Conservation (phyloP, 495 filamentous ascomycete genomes). For the Neurospora sp. region DNA sequence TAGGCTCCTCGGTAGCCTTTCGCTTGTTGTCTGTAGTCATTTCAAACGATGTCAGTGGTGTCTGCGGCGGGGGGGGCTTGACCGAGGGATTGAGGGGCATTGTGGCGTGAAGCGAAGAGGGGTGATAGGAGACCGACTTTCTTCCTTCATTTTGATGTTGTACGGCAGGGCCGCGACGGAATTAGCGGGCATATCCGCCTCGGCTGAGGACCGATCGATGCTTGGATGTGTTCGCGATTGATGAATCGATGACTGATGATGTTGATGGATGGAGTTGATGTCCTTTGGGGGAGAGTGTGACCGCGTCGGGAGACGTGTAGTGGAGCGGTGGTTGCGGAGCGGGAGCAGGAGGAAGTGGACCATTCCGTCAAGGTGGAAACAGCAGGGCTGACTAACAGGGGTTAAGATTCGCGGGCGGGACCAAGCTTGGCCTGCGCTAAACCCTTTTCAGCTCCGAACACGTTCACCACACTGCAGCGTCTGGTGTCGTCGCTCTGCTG, state of each 20-base stretch:
- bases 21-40: constrained; percentile 52
- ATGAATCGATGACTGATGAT: background rate
- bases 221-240: background rate
- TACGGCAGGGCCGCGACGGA: constrained; percentile 3
- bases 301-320: background rate
- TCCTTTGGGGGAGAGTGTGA: constrained; percentile 3
- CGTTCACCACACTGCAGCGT: constrained; percentile 3
- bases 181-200: background rate
- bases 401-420: background rate
- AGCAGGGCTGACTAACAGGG: constrained; percentile 1
- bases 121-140: constrained; percentile 25
- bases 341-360: constrained; percentile 1
- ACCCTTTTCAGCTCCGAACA: constrained; percentile 14
- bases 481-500: background rate
- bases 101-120: background rate
- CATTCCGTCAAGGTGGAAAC: constrained; percentile 11
- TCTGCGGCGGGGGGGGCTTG: background rate
- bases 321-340: background rate
- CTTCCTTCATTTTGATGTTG: constrained; percentile 35
- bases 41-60: background rate
- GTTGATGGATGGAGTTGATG: background rate
- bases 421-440: constrained; percentile 6
- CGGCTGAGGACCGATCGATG: background rate
- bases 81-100: background rate
- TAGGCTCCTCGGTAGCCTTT: constrained; percentile 64